phyloP scores from a whole-genome alignment of 768 basidiomycete species.

The Pisolithus sp. region DNA sequence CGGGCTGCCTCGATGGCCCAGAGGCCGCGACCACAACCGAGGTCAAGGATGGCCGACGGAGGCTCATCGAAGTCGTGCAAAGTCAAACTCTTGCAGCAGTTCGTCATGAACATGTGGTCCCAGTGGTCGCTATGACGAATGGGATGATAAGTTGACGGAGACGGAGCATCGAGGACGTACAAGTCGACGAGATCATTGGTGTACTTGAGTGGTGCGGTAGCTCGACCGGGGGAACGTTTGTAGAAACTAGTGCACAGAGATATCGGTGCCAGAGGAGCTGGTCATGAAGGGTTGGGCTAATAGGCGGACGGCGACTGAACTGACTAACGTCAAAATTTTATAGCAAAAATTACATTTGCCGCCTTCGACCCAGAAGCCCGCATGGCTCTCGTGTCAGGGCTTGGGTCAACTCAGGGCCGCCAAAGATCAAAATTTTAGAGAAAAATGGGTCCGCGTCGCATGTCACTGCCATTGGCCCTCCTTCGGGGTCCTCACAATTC shows the following conservation, averaged over 20 bases:
- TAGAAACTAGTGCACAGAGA: constrained; percentile 35
- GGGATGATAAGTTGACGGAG: not conserved
- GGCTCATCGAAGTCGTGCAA: constrained; percentile 46
- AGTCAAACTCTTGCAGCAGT: constrained; percentile 44
- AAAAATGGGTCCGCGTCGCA: not conserved
- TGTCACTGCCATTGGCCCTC: not conserved
- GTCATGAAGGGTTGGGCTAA: constrained; percentile 19
- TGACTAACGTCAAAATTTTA: constrained; percentile 17
- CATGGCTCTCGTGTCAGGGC: constrained; percentile 5
- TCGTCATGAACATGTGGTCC: constrained; percentile 60
- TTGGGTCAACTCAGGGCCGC: constrained; percentile 15
- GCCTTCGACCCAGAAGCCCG: constrained; percentile 9
- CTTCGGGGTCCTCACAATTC: constrained; percentile 7
- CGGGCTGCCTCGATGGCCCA: constrained; percentile 69
- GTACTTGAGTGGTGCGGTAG: constrained; percentile 53
- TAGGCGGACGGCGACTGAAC: constrained; percentile 16
- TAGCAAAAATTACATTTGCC: constrained; percentile 6
- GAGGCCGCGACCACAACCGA: constrained; percentile 66
- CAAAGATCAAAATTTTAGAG: not conserved
- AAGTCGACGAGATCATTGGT: constrained; percentile 45
- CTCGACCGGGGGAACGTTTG: constrained; percentile 40
- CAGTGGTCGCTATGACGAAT: constrained; percentile 52
- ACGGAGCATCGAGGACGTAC: constrained; percentile 32
- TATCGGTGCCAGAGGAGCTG: constrained; percentile 34
- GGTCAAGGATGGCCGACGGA: constrained; percentile 52